Evolutionary conservation across 2,329 filamentous ascomycete genomes (phyloP).

Genomic region (Bipolaris cookei): DNA sequence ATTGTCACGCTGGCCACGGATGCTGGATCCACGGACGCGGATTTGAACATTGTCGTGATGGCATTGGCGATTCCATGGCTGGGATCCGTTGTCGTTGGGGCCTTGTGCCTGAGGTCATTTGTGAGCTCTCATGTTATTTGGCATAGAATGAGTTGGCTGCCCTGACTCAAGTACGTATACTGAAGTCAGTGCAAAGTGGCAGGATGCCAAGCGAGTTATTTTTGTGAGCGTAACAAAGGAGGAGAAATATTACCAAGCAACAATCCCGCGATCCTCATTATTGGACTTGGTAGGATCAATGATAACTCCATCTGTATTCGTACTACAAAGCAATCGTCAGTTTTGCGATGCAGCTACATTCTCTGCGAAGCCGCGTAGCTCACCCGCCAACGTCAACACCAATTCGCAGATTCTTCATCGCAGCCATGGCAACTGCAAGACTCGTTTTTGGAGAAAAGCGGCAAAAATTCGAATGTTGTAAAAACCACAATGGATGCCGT

Average conservation of each 20-base stretch:
- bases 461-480: background rate
- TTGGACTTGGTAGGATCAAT: conserved; percentile 41
- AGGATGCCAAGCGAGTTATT: background rate
- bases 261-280: conserved; percentile 38
- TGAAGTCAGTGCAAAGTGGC: background rate
- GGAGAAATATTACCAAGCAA: conserved; percentile 41
- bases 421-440: conserved; percentile 12
- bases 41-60: conserved; percentile 47
- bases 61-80: conserved; percentile 47
- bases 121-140: background rate
- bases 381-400: conserved; percentile 55
- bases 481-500: background rate
- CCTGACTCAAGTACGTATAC: background rate
- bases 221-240: background rate
- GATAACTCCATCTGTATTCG: conserved; percentile 48
- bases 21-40: conserved; percentile 37
- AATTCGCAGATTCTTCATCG: conserved; percentile 44
- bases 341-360: background rate
- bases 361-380: conserved; percentile 6
- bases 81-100: conserved; percentile 47
- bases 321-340: conserved; percentile 28
- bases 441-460: background rate
- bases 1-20: conserved; percentile 56
- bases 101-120: conserved; percentile 43
- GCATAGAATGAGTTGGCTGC: background rate